These are phyloP conservation scores for Plantago elongata DNA, from an alignment of 257 asterid genomes.

Conservation along the genomic window DNA sequence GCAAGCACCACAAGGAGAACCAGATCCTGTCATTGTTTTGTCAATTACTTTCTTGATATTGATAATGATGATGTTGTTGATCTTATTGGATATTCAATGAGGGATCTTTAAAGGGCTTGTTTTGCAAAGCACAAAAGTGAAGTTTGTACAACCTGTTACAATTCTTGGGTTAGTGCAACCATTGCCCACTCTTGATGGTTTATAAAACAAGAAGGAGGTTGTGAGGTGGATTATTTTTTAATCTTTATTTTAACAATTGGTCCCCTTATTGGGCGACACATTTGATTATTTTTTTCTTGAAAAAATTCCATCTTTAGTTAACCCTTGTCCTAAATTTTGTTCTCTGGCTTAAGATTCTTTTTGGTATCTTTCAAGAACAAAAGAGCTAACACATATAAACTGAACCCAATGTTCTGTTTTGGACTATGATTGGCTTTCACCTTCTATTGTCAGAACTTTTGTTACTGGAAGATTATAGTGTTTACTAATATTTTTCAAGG, in stretches of 20 bases:
- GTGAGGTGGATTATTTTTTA: conserved; percentile 39
- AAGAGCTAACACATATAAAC: conserved; percentile 28
- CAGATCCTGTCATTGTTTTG: conserved; percentile 53
- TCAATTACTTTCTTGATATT: not conserved
- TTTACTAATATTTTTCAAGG: not conserved
- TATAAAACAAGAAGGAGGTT: conserved; percentile 35
- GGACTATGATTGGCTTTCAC: conserved; percentile 29
- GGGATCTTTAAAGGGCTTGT: not conserved
- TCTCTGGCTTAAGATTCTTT: conserved; percentile 45
- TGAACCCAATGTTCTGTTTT: conserved; percentile 39
- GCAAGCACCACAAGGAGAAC: conserved; percentile 88
- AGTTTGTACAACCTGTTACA: not conserved
- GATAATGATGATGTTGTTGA: not conserved
- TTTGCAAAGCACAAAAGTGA: not conserved
- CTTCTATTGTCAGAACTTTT: conserved; percentile 24
- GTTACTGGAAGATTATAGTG: not conserved
- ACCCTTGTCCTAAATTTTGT: conserved; percentile 28
- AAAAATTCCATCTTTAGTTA: conserved; percentile 25
- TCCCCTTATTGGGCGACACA: conserved; percentile 73
- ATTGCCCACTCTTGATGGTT: conserved; percentile 26
- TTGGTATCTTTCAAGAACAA: conserved; percentile 42
- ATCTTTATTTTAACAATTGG: conserved; percentile 41
- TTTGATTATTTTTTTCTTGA: conserved; percentile 24
- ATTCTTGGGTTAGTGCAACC: conserved; percentile 21
- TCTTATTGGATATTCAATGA: not conserved